Conservation (phyloP, 108 stramenopile genomes). For the Schizochytrium sp. region DNA sequence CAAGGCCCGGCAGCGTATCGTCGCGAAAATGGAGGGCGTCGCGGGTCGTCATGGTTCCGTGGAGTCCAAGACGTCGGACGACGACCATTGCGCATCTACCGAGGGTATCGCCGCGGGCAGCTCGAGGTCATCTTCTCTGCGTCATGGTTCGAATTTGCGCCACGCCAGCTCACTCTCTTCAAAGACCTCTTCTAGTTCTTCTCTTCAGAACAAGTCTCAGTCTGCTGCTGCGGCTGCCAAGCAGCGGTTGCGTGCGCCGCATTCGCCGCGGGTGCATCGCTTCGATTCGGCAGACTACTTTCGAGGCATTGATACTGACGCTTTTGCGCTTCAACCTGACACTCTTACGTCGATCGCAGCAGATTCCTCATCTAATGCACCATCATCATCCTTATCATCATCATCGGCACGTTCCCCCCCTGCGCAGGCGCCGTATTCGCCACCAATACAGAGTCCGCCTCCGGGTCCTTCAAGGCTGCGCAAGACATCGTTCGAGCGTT, state of each 20-base stretch:
- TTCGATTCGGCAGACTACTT: constrained; percentile 17
- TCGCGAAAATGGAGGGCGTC: background rate
- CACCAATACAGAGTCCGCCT: background rate
- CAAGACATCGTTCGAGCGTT: background rate
- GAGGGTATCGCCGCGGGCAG: no score
- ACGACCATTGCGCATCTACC: background rate
- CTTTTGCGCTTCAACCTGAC: background rate
- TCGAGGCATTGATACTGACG: background rate
- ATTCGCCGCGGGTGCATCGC: background rate
- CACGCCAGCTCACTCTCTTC: no score
- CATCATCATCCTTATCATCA: no score
- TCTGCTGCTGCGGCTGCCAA: background rate
- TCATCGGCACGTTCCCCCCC: background rate
- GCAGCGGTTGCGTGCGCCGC: background rate
- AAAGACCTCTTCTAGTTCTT: background rate
- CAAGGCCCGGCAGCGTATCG: background rate
- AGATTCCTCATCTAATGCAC: no score
- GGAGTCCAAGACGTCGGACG: background rate
- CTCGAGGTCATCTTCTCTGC: no score
- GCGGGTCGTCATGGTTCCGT: background rate
- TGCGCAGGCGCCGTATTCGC: background rate
- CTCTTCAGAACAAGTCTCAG: background rate
- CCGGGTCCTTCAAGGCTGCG: background rate
- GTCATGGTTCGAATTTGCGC: no score
- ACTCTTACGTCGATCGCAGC: no score